Evolutionary conservation across 129 eudicot species (phyloP), one percentile per base, ranked within the genome.

Genomic region (Chrysanthemum seticuspe): DNA sequence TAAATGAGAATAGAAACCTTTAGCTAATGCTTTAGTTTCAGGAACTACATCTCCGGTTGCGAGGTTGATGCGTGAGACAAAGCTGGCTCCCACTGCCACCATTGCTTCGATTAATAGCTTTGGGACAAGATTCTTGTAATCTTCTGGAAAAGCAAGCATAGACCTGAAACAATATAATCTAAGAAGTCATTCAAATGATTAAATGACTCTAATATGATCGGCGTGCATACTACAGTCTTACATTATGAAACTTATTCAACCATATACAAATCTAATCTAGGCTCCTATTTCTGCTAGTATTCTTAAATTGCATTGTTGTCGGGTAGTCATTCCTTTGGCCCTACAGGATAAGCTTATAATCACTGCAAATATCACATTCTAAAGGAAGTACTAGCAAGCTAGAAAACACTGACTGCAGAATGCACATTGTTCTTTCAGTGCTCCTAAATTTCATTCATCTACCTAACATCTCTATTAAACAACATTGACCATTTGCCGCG

Each of bases 41-140:
- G 97, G 97, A 74, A 90, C 89, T 45, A 79, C 99, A 81, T 86
- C 96, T 45, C 96, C 97, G 48, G 89, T 94, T 67, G 99, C 99
- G 75, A 90, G 89, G 81, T 94, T 94, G 59, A 90, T 80, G 48
- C 91, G 97, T 36, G 93, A 87, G 51, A 86, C 78, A 80, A 90
- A 94, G 83, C 91, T 94, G 72, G 87, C 82, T 77, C 89, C 81
- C 61, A 94, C 79, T 61, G 93, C 75, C 70, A 83, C 84, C 96
- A 90, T 87, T 72, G 90, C 80, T 72, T 94, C 99, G 25, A 79
- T 80, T 68, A 94, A 78, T 64, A 94, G 70, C 76, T 90, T 94
- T 60, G 99, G 99, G 49, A 94, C 97, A 65, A 90, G 91, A 65
- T 82, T 81, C 85, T 71, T 94, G 70, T 90, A 90, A 73, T 94